Percentiles rank a stretch among this genome's conserved stretches.
phyloP scores from a whole-genome alignment of 495 filamentous ascomycete genomes.

The Xylaria castorea region DNA sequence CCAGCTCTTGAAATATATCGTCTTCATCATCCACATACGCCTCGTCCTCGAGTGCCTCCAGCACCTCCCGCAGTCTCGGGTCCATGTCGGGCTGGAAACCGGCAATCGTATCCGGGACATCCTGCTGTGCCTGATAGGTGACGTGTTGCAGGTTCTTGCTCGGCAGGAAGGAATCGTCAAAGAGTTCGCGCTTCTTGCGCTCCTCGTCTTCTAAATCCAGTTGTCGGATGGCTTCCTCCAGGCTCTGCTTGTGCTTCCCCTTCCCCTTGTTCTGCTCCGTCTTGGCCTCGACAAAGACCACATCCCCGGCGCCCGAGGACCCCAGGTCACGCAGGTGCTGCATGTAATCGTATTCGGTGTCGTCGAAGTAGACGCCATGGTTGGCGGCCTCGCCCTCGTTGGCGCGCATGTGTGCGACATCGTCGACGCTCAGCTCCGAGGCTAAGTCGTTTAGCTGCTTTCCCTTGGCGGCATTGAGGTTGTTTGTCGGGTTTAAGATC shows the following conservation, averaged over 20 bases:
- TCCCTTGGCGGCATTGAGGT: constrained; percentile 59
- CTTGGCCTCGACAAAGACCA: constrained; percentile 79
- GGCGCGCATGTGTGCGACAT: constrained; percentile 64
- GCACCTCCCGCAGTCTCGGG: constrained; percentile 84
- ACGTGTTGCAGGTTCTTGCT: constrained; percentile 72
- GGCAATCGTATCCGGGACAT: constrained; percentile 86
- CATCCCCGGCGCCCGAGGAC: constrained; percentile 59
- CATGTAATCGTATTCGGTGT: constrained; percentile 98
- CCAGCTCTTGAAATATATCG: constrained; percentile 80
- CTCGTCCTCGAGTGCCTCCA: constrained; percentile 96
- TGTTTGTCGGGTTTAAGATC: constrained; percentile 68
- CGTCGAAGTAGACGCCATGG: constrained; percentile 85
- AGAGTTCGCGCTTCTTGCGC: constrained; percentile 57
- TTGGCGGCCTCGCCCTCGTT: constrained; percentile 98
- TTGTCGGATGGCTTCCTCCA: constrained; percentile 82
- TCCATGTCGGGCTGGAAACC: constrained; percentile 99
- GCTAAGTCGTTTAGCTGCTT: constrained; percentile 76
- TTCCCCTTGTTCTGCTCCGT: constrained; percentile 69
- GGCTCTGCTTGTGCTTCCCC: constrained; percentile 64
- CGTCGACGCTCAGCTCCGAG: constrained; percentile 71
- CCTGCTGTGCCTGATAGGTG: constrained; percentile 92
- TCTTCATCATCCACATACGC: constrained; percentile 92
- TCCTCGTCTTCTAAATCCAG: constrained; percentile 62
- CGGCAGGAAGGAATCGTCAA: constrained; percentile 74
- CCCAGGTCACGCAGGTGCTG: constrained; percentile 91